These are phyloP conservation scores for Serendipita vermifera DNA, from an alignment of 768 basidiomycete genomes.

Conservation along the genomic window DNA sequence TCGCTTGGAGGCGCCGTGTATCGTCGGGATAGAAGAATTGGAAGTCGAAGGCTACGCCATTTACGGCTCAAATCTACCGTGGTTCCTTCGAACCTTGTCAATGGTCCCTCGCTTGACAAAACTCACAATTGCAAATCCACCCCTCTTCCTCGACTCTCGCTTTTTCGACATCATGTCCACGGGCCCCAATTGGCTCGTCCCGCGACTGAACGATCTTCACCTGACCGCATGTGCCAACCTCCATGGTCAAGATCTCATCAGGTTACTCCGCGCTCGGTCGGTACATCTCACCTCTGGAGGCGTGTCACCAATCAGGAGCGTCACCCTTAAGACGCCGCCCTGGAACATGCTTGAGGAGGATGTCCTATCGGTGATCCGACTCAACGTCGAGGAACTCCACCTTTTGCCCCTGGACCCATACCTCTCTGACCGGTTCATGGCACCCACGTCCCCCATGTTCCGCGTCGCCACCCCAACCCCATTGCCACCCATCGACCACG, in stretches of 20 bases:
- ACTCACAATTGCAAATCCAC: conserved; percentile 1
- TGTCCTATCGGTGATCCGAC: background rate
- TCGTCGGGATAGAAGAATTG: conserved; percentile 1
- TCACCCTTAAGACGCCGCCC: background rate
- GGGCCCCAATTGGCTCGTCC: conserved; percentile 6
- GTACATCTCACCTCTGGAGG: background rate
- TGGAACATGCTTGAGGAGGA: conserved; percentile 7
- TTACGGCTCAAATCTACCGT: conserved; percentile 1
- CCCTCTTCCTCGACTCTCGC: conserved; percentile 4
- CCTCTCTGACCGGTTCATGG: background rate
- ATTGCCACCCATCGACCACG: no score
- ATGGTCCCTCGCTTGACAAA: background rate
- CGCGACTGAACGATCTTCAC: conserved; percentile 1
- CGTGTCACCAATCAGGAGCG: background rate
- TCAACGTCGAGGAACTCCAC: background rate
- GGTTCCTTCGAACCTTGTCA: conserved; percentile 1
- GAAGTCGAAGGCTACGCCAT: conserved; percentile 5
- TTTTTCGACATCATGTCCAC: conserved; percentile 8
- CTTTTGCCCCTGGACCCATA: conserved; percentile 1
- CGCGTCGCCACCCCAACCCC: conserved; percentile 5
- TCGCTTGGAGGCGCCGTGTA: conserved; percentile 1
- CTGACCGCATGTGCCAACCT: conserved; percentile 5
- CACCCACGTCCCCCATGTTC: background rate
- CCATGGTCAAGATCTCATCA: conserved; percentile 6
- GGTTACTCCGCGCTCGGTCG: background rate